Evolutionary conservation across 306 rosid species (phyloP).

Genomic region (Carpinus viminea): DNA sequence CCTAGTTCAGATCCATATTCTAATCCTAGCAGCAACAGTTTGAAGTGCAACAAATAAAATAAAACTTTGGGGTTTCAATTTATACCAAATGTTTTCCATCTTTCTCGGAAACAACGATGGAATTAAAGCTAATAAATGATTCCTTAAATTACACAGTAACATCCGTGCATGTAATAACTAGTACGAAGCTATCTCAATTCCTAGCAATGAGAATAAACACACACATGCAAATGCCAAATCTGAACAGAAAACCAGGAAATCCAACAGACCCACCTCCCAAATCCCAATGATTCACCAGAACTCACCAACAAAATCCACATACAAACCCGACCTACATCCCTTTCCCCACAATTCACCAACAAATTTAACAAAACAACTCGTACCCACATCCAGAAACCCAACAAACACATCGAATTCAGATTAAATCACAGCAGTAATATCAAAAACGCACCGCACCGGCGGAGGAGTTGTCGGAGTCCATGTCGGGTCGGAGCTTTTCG

Average conservation of each 20-base stretch:
- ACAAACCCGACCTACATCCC: not conserved
- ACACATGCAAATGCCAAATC: not conserved
- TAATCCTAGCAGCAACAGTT: not conserved
- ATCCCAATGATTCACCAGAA: conserved; percentile 2
- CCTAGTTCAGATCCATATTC: conserved; percentile 6
- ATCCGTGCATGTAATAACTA: not conserved
- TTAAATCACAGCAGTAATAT: not conserved
- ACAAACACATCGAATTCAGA: not conserved
- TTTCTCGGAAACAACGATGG: not conserved
- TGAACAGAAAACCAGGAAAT: not conserved
- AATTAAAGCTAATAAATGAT: conserved; percentile 1
- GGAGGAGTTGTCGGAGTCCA: conserved; percentile 74
- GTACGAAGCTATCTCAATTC: not conserved
- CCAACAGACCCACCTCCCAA: not conserved
- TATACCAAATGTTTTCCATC: not conserved
- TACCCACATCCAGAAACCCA: conserved; percentile 15
- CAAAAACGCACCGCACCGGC: conserved; percentile 68
- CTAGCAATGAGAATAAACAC: not conserved
- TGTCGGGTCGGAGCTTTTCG: conserved; percentile 59
- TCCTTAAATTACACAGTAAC: not conserved
- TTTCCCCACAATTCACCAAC: not conserved
- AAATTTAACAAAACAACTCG: conserved; percentile 11
- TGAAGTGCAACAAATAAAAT: not conserved
- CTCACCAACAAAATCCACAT: not conserved
- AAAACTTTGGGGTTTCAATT: not conserved